Base-by-base conservation (phyloP, 1,284 basidiomycete genomes). In the Golubevia sp. region DNA sequence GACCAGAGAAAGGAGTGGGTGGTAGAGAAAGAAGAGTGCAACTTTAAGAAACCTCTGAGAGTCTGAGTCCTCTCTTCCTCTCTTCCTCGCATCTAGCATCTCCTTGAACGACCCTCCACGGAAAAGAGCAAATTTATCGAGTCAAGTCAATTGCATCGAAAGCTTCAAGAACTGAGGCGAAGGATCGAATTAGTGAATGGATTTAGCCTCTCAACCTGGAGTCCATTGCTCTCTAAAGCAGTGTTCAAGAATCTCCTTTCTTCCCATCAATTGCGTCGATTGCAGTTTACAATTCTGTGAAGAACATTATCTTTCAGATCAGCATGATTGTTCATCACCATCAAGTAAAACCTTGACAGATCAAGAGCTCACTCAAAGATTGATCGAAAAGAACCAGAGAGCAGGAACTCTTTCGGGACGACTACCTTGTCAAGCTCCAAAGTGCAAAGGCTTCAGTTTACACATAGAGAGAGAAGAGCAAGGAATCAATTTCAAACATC, bases 401-500 rank as follows among this genome's bases (percentile, higher is more conserved):
- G 49, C 13, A 67, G 67, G 20, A 60, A 44, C 4, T 5, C 30
- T 34, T 5, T 34, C 56, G 49, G 24, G 48, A 20, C 55, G 73
- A 2, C 63, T 76, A 11, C 76, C 76, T 6, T 77, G 76, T 49
- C 76, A 76, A 51, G 71, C 67, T 59, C 26, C 57, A 34, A 74
- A 70, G 8, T 77, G 76, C 56, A 74, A 72, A 51, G 65, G 63
- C 51, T 68, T 74, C 30, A 77, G 70, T 55, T 67, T 77, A 30
- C 53, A 73, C 5, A 54, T 77, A 0, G n/a, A 56, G 23, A 15
- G 48, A 13, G 49, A 64, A 30, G 54, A 27, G 15, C 1, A 59
- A 27, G 49, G 49, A 21, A 67, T 49, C 51, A 23, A 62, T 0
- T 70, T 77, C 48, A 66, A 63, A 0, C 75, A 77, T 52, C 63